phyloP scores from a whole-genome alignment of 108 stramenopile genomes.

The Chaetoceros muelleri region DNA sequence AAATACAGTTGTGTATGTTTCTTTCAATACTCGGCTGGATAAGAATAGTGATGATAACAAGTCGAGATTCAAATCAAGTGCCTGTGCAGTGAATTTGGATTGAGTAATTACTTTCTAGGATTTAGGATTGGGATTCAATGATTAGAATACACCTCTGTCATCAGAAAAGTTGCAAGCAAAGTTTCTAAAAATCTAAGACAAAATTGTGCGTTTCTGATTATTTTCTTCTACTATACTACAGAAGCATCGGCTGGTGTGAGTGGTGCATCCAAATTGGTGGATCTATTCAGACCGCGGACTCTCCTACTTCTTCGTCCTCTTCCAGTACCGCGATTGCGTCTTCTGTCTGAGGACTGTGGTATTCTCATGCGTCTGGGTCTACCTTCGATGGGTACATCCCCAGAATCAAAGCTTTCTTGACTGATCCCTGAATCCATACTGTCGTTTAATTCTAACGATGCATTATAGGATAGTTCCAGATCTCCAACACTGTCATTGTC shows the following conservation, averaged over 20 bases:
- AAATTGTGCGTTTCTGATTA: too few species aligned
- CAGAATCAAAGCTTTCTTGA: neutral
- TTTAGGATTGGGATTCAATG: neutral
- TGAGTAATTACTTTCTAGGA: slow-evolving; percentile 15
- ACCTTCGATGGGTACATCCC: neutral
- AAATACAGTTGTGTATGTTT: slow-evolving; percentile 77
- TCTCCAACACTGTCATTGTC: neutral
- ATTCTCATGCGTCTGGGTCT: neutral
- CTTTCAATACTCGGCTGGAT: slow-evolving; percentile 83
- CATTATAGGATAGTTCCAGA: neutral
- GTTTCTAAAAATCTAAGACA: too few species aligned
- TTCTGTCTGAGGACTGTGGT: neutral
- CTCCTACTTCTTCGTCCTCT: neutral
- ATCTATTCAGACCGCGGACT: neutral
- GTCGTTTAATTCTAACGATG: neutral
- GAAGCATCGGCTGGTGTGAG: neutral
- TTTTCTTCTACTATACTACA: too few species aligned
- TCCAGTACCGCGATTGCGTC: neutral
- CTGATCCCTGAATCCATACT: neutral
- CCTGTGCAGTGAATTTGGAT: slow-evolving; percentile 74
- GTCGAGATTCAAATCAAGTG: slow-evolving; percentile 63
- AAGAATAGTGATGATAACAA: slow-evolving; percentile 83
- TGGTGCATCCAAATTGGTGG: neutral
- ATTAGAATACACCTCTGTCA: too few species aligned
- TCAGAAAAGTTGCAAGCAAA: too few species aligned